Percentiles rank a stretch among this genome's conserved stretches.
phyloP scores from a whole-genome alignment of 768 basidiomycete species.

The Brasilioporus rufonigricans region DNA sequence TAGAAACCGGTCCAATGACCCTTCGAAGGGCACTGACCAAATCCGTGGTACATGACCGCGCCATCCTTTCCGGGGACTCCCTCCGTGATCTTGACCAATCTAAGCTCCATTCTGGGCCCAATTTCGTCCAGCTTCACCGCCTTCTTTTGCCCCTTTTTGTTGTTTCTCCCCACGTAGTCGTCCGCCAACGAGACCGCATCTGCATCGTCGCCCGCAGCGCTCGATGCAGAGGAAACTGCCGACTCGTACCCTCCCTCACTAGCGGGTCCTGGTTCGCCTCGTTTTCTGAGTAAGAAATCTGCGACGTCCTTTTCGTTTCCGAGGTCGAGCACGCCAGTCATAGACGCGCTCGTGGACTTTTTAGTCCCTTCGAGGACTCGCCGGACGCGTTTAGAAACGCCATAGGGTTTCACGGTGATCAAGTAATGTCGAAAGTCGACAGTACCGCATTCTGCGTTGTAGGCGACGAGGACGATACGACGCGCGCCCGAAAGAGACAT shows the following conservation, averaged over 20 bases:
- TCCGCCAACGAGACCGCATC: slow-evolving; percentile 80
- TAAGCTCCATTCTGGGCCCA: slow-evolving; percentile 92
- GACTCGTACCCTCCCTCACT: slow-evolving; percentile 73
- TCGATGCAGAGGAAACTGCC: slow-evolving; percentile 77
- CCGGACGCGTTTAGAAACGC: slow-evolving; percentile 88
- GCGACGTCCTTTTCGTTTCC: slow-evolving; percentile 92
- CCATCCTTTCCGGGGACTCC: slow-evolving; percentile 94
- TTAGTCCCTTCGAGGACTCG: slow-evolving; percentile 71
- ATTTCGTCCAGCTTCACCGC: slow-evolving; percentile 93
- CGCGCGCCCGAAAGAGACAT: slow-evolving; percentile 86
- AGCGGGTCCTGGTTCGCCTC: slow-evolving; percentile 54
- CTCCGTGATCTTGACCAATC: slow-evolving; percentile 90
- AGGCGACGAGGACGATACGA: slow-evolving; percentile 89
- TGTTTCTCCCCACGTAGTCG: slow-evolving; percentile 94
- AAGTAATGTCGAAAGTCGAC: slow-evolving; percentile 93
- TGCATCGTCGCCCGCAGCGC: slow-evolving; percentile 81
- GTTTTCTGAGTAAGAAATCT: slow-evolving; percentile 82
- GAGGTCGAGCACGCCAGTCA: slow-evolving; percentile 63
- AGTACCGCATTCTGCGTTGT: slow-evolving; percentile 81
- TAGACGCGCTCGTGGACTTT: slow-evolving; percentile 23
- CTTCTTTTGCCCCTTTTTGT: slow-evolving; percentile 85
- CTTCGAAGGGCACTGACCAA: slow-evolving; percentile 55
- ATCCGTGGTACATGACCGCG: slow-evolving; percentile 89
- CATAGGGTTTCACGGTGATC: slow-evolving; percentile 93
- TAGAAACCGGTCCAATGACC: not conserved